Conservation (phyloP, 2,329 filamentous ascomycete genomes). For the Aureobasidium leucospermi region DNA sequence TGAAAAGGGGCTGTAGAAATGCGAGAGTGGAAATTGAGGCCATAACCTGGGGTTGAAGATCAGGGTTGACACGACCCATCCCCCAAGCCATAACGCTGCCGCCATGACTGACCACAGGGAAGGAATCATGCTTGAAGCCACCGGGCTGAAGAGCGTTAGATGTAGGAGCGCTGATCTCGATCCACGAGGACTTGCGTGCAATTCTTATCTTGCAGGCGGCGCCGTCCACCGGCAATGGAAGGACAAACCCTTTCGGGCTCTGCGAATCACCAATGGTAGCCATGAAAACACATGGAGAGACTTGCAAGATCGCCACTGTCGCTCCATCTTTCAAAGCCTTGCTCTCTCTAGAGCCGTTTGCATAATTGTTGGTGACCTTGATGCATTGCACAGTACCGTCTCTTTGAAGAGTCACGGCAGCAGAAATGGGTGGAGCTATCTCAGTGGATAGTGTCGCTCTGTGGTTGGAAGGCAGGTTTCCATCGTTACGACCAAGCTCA, state of each 20-base stretch:
- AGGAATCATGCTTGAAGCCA: constrained; percentile 21
- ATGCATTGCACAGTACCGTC: background rate
- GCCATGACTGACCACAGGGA: constrained; percentile 20
- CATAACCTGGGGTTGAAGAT: background rate
- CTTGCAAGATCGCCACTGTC: background rate
- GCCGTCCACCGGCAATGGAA: constrained; percentile 21
- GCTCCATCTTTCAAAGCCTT: background rate
- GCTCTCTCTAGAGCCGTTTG: background rate
- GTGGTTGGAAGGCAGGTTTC: constrained; percentile 15
- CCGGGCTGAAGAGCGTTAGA: constrained; percentile 15
- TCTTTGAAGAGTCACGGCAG: background rate
- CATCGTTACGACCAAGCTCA: background rate
- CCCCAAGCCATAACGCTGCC: background rate
- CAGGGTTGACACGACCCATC: background rate
- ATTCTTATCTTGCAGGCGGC: constrained; percentile 21
- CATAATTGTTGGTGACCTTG: background rate
- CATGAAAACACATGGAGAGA: constrained; percentile 1
- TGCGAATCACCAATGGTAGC: background rate
- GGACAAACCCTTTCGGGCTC: background rate
- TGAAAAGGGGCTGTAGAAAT: constrained; percentile 2
- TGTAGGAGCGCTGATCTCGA: constrained; percentile 25
- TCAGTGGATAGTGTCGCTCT: background rate
- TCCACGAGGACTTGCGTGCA: constrained; percentile 26
- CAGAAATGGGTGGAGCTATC: background rate
- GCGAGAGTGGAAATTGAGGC: background rate